phyloP scores from a whole-genome alignment of 192 early-diverging fungal genomes.

The Coemansia sp. region DNA sequence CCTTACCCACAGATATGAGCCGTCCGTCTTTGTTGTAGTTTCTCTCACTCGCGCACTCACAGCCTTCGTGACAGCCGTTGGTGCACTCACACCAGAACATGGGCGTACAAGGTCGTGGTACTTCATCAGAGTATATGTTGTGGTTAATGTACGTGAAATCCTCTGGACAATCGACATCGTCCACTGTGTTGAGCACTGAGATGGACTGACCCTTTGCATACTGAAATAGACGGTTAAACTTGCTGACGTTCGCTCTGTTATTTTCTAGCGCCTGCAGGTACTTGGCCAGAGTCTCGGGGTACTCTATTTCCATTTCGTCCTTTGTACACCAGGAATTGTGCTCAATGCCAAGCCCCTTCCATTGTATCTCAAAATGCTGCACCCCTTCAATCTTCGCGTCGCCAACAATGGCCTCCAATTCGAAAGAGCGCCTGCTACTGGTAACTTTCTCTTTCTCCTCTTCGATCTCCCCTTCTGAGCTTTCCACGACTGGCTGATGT shows the following conservation, averaged over 20 bases:
- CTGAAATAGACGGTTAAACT: conserved; percentile 30
- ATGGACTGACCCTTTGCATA: conserved; percentile 25
- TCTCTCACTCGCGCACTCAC: conserved; percentile 27
- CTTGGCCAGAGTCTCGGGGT: not conserved
- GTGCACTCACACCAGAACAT: conserved; percentile 41
- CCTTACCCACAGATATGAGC: conserved; percentile 5
- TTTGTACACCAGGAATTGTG: not conserved
- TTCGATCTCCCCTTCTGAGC: not conserved
- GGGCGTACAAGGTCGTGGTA: conserved; percentile 45
- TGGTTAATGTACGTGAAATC: conserved; percentile 49
- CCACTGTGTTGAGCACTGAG: conserved; percentile 41
- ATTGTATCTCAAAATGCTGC: not conserved
- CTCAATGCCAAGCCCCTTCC: not conserved
- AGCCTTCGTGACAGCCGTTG: conserved; percentile 17
- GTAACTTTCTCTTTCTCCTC: not conserved
- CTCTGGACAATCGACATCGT: conserved; percentile 28
- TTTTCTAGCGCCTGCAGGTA: conserved; percentile 10
- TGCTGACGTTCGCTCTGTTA: conserved; percentile 34
- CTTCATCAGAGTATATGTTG: conserved; percentile 38
- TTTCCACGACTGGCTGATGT: not conserved
- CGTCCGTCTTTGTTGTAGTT: conserved; percentile 45
- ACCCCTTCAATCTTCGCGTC: not conserved
- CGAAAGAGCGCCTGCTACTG: not conserved
- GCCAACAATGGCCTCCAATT: not conserved
- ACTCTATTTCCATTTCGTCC: not conserved